Conservation (phyloP, 768 basidiomycete species). For the Xerocomellus intermedius region DNA sequence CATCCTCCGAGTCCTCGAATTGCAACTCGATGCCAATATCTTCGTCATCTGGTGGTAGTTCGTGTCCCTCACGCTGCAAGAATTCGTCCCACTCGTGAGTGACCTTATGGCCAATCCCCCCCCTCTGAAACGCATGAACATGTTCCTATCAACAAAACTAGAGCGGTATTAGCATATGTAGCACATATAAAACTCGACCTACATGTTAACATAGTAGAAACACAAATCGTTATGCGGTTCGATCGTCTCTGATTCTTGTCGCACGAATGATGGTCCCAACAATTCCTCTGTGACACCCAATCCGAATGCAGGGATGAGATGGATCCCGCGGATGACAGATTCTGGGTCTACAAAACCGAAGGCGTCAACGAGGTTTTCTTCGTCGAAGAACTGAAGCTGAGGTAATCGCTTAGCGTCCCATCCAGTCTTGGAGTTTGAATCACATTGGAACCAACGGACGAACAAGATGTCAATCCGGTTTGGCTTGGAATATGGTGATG, state of each 20-base stretch:
- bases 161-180: too few relatives aligned
- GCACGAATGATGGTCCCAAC: neutral
- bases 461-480: conserved; percentile 13
- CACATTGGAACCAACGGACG: conserved; percentile 39
- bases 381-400: conserved; percentile 38
- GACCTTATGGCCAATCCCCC: conserved; percentile 26
- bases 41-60: too few relatives aligned
- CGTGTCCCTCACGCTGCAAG: too few relatives aligned
- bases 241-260: conserved; percentile 18
- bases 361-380: conserved; percentile 21
- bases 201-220: conserved; percentile 36
- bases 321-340: conserved; percentile 37
- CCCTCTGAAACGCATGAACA: conserved; percentile 15
- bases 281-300: conserved; percentile 3
- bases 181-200: neutral
- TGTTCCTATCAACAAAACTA: neutral
- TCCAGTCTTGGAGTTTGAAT: conserved; percentile 24
- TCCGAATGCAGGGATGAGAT: conserved; percentile 44
- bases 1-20: too few relatives aligned
- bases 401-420: conserved; percentile 32
- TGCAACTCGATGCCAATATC: too few relatives aligned
- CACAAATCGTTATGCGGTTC: neutral
- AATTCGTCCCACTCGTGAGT: conserved; percentile 5
- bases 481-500: neutral
- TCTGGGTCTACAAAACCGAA: conserved; percentile 49